These are phyloP conservation scores for Eugenia klotzschiana DNA, from an alignment of 441 rosid species.

Conservation along the genomic window DNA sequence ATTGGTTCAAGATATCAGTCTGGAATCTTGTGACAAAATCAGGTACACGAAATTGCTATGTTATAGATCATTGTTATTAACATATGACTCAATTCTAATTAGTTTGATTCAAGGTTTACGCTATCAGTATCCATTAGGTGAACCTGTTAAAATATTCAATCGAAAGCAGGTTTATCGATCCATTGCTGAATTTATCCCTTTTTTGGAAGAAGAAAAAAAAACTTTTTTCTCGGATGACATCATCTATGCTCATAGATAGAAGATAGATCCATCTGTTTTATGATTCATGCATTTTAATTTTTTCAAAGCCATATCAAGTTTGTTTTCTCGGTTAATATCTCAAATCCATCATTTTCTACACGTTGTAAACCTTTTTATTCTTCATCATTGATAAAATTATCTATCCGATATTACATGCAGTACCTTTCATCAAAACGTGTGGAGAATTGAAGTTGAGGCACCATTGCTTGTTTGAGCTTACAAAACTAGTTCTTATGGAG, in stretches of 20 bases:
- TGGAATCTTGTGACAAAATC: not conserved
- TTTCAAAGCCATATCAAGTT: not conserved
- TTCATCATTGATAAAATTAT: not conserved
- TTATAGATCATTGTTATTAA: not conserved
- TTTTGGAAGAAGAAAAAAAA: not conserved
- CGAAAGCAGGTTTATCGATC: not conserved
- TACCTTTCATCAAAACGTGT: not conserved
- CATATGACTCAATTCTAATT: not conserved
- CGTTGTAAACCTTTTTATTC: not conserved
- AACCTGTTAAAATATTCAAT: not conserved
- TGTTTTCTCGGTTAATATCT: not conserved
- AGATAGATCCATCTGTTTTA: not conserved
- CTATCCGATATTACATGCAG: not conserved
- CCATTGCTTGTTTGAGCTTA: not conserved
- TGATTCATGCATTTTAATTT: not conserved
- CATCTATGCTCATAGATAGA: not conserved
- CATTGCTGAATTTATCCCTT: not conserved
- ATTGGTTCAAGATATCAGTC: not conserved
- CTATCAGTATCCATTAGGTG: not conserved
- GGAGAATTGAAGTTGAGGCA: not conserved
- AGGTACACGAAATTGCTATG: not conserved
- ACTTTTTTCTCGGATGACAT: not conserved
- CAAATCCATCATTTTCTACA: not conserved
- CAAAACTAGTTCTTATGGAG: not conserved
- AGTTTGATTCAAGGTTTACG: not conserved